Base-by-base conservation (phyloP, 768 basidiomycete species). In the Jaapia argillacea region DNA sequence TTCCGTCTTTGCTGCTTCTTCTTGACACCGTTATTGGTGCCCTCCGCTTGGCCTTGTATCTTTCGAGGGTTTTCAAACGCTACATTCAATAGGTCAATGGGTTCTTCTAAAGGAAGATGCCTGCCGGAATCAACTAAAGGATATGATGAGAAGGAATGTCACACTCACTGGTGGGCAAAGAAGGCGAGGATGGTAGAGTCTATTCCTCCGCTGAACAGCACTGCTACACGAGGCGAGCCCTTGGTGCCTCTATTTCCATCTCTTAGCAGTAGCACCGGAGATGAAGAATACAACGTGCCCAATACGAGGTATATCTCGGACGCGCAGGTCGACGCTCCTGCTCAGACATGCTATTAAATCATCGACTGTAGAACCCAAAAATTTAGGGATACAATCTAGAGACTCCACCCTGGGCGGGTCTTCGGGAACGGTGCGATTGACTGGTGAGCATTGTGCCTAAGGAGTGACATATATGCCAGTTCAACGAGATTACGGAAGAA, bases 61-160 rank as follows among this genome's bases (percentile, higher is more conserved):
- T 85, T 84, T 4, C 89, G 75, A n/a, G 91, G 91, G 54, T 96
- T 96, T 57, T 97, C 91, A 51, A 97, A 97, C 1, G 89, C 88
- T 4, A 97, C 89, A 53, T 96, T 96, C 5, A 97, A 67, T 1
- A 97, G 65, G 55, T 97, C 93, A 41, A 97, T 89, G 0, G 90
- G 85, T 56, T 96, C 91, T 36, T 76, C 68, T 14, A 64, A 40
- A 6, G 86, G 79, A 25, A 91, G 57, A 57, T 88, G 75, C 46
- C 91, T 93, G 47, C 20, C 36, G 36, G 42, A 47, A 4, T 42
- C 41, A 27, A 31, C 16, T 33, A 42, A 21, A 13, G 36, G 40
- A 31, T 13, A 36, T 37, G 13, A 37, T n/a, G n/a, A 24, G 4
- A 26, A 24, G 10, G 5, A 35, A 22, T 10, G 26, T 13, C 27